Conservation (phyloP, 768 basidiomycete species). For the Hortiboletus campestris region DNA sequence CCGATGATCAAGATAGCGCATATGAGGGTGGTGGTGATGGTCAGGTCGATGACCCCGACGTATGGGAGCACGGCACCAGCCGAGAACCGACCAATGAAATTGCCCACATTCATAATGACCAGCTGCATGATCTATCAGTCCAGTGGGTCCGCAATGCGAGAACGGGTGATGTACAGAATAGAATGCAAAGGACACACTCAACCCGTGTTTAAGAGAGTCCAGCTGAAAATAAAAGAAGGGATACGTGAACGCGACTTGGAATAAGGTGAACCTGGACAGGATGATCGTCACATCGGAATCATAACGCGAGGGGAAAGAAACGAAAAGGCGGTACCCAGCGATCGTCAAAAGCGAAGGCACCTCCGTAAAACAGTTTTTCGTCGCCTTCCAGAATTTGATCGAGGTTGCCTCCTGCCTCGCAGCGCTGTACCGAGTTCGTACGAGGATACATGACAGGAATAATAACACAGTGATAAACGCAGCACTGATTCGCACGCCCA, state of each 20-base stretch:
- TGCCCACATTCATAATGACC: slow-evolving; percentile 51
- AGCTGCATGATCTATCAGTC: slow-evolving; percentile 33
- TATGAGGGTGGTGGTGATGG: slow-evolving; percentile 34
- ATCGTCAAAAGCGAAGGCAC: slow-evolving; percentile 26
- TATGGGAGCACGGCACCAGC: slow-evolving; percentile 39
- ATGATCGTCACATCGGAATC: neutral
- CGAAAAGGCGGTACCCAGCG: slow-evolving; percentile 10
- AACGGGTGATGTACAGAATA: slow-evolving; percentile 41
- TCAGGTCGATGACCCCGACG: slow-evolving; percentile 44
- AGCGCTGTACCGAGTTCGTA: slow-evolving; percentile 33
- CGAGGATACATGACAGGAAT: slow-evolving; percentile 36
- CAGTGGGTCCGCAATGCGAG: neutral
- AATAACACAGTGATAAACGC: slow-evolving; percentile 38
- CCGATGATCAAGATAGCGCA: slow-evolving; percentile 43
- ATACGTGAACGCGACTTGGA: slow-evolving; percentile 43
- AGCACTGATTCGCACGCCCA: slow-evolving; percentile 39
- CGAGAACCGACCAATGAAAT: slow-evolving; percentile 46
- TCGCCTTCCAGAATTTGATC: slow-evolving; percentile 15
- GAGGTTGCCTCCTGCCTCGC: neutral
- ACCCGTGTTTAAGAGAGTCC: slow-evolving; percentile 48
- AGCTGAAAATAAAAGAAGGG: slow-evolving; percentile 61
- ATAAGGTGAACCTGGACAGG: slow-evolving; percentile 21
- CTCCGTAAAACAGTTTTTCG: slow-evolving; percentile 23
- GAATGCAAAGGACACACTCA: slow-evolving; percentile 47
- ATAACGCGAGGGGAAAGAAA: neutral